These are phyloP conservation scores for Alternaria alternata DNA, from an alignment of 2,329 filamentous ascomycete species.

Conservation along the genomic window DNA sequence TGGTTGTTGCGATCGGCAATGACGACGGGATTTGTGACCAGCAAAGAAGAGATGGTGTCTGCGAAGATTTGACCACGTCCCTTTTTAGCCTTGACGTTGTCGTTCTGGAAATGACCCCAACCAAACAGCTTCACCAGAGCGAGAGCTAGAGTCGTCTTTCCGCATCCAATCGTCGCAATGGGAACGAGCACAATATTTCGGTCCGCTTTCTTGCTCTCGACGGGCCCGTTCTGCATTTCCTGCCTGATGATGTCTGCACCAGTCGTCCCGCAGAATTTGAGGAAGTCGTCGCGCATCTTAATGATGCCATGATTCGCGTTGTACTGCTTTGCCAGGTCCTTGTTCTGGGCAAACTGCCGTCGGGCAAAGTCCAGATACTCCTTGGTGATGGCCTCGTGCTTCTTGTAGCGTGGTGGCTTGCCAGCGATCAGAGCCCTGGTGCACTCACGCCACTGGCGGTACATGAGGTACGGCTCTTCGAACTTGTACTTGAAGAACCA, in stretches of 20 bases:
- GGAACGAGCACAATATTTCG: conserved; percentile 83
- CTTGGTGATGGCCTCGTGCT: conserved; percentile 88
- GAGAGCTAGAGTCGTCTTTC: conserved; percentile 91
- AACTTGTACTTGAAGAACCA: conserved; percentile 99
- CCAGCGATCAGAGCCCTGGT: conserved; percentile 87
- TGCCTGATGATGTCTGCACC: conserved; percentile 86
- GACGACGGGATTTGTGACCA: conserved; percentile 74
- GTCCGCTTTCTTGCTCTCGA: conserved; percentile 63
- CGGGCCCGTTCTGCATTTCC: conserved; percentile 66
- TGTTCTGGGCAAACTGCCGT: conserved; percentile 73
- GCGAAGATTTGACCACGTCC: conserved; percentile 81
- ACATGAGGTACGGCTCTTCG: conserved; percentile 98
- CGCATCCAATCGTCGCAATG: conserved; percentile 92
- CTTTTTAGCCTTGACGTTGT: conserved; percentile 84
- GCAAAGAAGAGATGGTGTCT: conserved; percentile 69
- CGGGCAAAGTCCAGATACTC: conserved; percentile 88
- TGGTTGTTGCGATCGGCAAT: conserved; percentile 96
- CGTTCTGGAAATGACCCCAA: conserved; percentile 96
- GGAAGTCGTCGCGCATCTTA: conserved; percentile 84
- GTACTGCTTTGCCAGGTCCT: conserved; percentile 74
- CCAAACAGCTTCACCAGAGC: conserved; percentile 83
- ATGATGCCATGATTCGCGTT: conserved; percentile 95
- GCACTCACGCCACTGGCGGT: conserved; percentile 97
- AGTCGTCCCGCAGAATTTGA: conserved; percentile 82
- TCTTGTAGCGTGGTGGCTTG: conserved; percentile 78